Evolutionary conservation across 176 grass and related monocot species (phyloP).

Genomic region (Oropetium thomaeum): DNA sequence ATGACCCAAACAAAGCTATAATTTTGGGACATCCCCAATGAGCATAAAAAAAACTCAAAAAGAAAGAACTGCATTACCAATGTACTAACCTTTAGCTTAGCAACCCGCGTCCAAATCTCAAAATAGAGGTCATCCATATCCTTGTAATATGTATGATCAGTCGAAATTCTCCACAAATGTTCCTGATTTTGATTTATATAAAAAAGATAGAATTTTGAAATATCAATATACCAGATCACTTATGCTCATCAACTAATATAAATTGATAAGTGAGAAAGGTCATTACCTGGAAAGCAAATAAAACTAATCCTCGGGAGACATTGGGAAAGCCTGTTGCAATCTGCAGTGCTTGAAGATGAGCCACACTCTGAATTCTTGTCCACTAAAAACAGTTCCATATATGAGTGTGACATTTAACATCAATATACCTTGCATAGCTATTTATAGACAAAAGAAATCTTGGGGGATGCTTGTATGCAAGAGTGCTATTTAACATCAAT

Average conservation of each 20-base stretch:
- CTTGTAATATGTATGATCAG: neutral
- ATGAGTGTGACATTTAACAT: neutral
- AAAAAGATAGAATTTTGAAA: neutral
- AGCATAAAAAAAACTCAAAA: neutral
- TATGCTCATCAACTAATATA: neutral
- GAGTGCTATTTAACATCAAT: neutral
- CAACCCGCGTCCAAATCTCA: conserved; percentile 28
- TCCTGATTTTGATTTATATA: neutral
- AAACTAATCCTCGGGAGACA: neutral
- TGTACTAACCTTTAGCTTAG: conserved; percentile 8
- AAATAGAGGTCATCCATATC: neutral
- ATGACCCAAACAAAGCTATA: neutral
- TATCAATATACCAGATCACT: neutral
- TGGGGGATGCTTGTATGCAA: no score
- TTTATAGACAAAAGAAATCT: neutral
- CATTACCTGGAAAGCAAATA: neutral
- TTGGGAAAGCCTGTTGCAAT: neutral
- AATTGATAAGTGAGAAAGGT: neutral
- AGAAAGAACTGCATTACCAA: neutral
- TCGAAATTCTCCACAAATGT: neutral
- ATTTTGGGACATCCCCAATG: no score
- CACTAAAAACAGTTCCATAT: neutral
- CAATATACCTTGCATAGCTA: neutral
- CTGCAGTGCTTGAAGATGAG: conserved; percentile 4
- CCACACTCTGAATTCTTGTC: neutral